Evolutionary conservation across 371 early-diverging fungal species (phyloP).

Genomic region (Mucor saturninus): DNA sequence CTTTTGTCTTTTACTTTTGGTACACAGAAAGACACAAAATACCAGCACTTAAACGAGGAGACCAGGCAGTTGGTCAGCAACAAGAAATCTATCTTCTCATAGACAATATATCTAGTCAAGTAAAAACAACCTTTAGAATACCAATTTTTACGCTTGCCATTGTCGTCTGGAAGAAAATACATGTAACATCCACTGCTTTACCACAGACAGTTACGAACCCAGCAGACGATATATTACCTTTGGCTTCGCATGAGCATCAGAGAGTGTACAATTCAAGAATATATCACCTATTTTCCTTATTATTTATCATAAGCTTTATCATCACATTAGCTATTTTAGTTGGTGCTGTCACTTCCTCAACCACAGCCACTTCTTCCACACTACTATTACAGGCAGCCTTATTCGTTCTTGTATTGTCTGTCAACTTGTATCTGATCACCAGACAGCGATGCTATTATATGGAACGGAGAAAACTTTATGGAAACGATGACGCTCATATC

Average conservation of each 20-base stretch:
- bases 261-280: conserved; percentile 41
- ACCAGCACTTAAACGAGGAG: conserved; percentile 45
- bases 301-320: conserved; percentile 33
- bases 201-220: neutral
- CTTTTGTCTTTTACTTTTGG: conserved; percentile 56
- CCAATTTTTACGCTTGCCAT: conserved; percentile 39
- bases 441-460: conserved; percentile 58
- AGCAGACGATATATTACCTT: conserved; percentile 29
- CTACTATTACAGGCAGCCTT: conserved; percentile 49
- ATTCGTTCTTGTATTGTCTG: conserved; percentile 57
- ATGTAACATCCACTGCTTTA: neutral
- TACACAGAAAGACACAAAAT: conserved; percentile 54
- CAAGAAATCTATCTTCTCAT: conserved; percentile 54
- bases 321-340: conserved; percentile 43
- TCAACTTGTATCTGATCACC: conserved; percentile 58
- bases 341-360: conserved; percentile 31
- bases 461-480: conserved; percentile 48
- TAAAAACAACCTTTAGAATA: conserved; percentile 41
- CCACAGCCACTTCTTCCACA: conserved; percentile 21
- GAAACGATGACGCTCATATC: conserved; percentile 46
- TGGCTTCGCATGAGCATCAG: conserved; percentile 43
- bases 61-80: conserved; percentile 47
- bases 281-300: conserved; percentile 44
- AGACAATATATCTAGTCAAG: conserved; percentile 48
- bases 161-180: conserved; percentile 32